phyloP scores from a whole-genome alignment of 2,329 filamentous ascomycete genomes.

The Balansia obtecta region DNA sequence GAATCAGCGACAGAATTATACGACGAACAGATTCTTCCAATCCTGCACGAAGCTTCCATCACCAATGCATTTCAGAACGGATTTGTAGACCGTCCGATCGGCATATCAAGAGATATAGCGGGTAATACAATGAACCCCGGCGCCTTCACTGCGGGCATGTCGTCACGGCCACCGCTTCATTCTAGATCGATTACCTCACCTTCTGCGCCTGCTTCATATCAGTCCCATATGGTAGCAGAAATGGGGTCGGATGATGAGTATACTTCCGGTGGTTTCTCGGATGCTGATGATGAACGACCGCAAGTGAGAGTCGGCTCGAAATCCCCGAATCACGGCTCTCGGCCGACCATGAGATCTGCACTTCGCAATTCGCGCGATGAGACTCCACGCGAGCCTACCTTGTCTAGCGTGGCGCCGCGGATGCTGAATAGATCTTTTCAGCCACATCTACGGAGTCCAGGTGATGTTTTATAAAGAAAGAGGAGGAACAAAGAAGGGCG shows the following conservation, averaged over 20 bases:
- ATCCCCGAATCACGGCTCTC: slow-evolving; percentile 42
- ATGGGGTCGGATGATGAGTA: slow-evolving; percentile 68
- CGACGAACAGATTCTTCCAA: slow-evolving; percentile 84
- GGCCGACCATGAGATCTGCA: slow-evolving; percentile 25
- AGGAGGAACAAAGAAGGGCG: slow-evolving; percentile 2
- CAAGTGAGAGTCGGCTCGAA: slow-evolving; percentile 48
- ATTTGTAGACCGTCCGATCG: slow-evolving; percentile 60
- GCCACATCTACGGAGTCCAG: slow-evolving; percentile 21
- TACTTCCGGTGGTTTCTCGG: slow-evolving; percentile 63
- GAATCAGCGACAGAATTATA: slow-evolving; percentile 75
- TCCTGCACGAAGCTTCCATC: slow-evolving; percentile 74
- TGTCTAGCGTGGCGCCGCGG: slow-evolving; percentile 29
- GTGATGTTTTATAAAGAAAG: slow-evolving; percentile 19
- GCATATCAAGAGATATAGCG: slow-evolving; percentile 46
- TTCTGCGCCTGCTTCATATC: slow-evolving; percentile 42
- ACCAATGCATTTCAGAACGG: slow-evolving; percentile 78
- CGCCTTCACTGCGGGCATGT: slow-evolving; percentile 36
- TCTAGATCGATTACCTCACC: slow-evolving; percentile 78
- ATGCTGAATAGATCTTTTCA: slow-evolving; percentile 23
- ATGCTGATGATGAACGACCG: slow-evolving; percentile 52
- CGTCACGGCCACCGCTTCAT: slow-evolving; percentile 57
- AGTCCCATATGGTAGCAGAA: slow-evolving; percentile 41
- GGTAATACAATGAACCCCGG: slow-evolving; percentile 51
- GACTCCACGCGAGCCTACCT: slow-evolving; percentile 20
- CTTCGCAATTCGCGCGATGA: slow-evolving; percentile 22